Percentiles rank a stretch among this genome's conserved stretches.
Conservation (phyloP, 495 filamentous ascomycete species). For the Lasiosphaeria miniovina region DNA sequence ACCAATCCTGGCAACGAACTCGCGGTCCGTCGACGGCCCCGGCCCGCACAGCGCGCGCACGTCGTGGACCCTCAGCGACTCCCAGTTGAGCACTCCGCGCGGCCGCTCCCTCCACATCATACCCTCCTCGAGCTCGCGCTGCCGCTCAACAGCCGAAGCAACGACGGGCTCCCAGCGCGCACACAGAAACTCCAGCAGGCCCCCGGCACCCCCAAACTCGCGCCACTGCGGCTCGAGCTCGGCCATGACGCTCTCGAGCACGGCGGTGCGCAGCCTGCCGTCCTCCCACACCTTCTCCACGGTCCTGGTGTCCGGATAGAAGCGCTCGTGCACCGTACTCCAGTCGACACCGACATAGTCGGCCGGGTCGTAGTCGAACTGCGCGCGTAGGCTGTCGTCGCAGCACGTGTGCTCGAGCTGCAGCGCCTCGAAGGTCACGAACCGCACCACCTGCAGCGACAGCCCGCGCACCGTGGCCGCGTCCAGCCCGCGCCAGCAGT, state of each 20-base stretch:
- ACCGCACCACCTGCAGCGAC: neutral
- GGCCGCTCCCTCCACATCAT: neutral
- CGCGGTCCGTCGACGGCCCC: neutral
- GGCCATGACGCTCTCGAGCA: neutral
- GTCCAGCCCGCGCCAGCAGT: neutral
- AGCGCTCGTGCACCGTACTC: neutral
- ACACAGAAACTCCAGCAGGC: neutral
- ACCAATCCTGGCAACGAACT: neutral
- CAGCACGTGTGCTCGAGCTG: neutral
- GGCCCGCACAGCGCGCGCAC: neutral
- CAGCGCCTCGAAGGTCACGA: neutral
- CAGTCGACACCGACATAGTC: neutral
- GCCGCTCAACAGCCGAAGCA: neutral
- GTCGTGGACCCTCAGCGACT: neutral
- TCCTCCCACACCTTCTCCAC: slow-evolving; percentile 1
- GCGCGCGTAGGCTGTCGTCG: neutral
- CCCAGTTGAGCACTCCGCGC: neutral
- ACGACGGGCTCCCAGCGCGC: neutral
- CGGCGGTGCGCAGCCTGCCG: neutral
- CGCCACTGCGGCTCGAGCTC: neutral
- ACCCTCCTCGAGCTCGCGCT: neutral
- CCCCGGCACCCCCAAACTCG: neutral
- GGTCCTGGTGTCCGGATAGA: slow-evolving; percentile 1
- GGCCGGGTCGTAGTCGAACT: neutral
- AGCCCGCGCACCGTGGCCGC: neutral